These are phyloP conservation scores for Alternaria hordeiaustralica DNA, from an alignment of 2,329 filamentous ascomycete genomes.

Conservation along the genomic window DNA sequence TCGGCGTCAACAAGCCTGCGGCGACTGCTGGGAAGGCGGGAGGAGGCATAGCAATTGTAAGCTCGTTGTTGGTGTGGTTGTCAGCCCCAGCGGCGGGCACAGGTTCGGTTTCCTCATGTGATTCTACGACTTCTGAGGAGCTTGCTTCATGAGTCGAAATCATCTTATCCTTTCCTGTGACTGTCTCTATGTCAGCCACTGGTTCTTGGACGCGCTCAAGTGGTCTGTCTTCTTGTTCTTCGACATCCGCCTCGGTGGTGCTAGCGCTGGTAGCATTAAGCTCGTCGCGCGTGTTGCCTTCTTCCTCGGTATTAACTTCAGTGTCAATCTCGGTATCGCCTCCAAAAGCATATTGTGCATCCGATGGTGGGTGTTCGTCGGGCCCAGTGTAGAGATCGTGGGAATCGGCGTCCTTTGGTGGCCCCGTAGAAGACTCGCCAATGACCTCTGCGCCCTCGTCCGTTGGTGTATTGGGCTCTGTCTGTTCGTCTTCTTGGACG, in stretches of 20 bases:
- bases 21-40: slow-evolving; percentile 28
- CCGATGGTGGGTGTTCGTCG: slow-evolving; percentile 60
- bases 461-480: neutral
- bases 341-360: slow-evolving; percentile 56
- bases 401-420: slow-evolving; percentile 19
- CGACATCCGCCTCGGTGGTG: slow-evolving; percentile 12
- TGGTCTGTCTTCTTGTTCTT: slow-evolving; percentile 8
- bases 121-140: neutral
- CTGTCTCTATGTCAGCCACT: neutral
- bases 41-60: slow-evolving; percentile 40
- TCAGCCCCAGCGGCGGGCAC: neutral
- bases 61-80: slow-evolving; percentile 1
- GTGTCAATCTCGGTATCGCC: slow-evolving; percentile 42
- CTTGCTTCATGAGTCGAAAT: slow-evolving; percentile 3
- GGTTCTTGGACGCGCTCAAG: neutral
- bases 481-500: neutral
- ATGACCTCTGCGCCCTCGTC: neutral
- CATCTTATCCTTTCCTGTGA: neutral
- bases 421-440: neutral
- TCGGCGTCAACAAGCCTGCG: slow-evolving; percentile 36
- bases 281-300: slow-evolving; percentile 9
- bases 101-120: neutral
- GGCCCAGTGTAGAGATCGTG: slow-evolving; percentile 35
- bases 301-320: slow-evolving; percentile 25
- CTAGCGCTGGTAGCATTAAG: slow-evolving; percentile 11